phyloP scores from a whole-genome alignment of 2,329 filamentous ascomycete genomes.

The Gnomoniopsis smithogilvyi region DNA sequence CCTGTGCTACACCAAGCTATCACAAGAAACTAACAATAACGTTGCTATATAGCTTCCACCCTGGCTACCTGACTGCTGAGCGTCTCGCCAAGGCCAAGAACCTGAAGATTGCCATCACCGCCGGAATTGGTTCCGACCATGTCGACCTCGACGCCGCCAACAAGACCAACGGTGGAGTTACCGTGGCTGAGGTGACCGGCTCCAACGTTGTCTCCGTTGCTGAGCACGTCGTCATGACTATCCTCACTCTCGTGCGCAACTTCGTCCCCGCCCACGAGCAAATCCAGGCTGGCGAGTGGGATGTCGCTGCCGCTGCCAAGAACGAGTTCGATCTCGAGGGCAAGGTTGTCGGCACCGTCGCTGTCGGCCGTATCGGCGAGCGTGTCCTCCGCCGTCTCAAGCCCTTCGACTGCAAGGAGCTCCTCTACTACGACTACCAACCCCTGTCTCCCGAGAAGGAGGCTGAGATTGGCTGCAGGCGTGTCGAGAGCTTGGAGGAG shows the following conservation, averaged over 20 bases:
- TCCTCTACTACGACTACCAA: slow-evolving; percentile 99
- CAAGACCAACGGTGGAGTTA: slow-evolving; percentile 96
- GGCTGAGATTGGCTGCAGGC: slow-evolving; percentile 91
- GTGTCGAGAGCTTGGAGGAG: slow-evolving; percentile 87
- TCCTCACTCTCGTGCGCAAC: slow-evolving; percentile 93
- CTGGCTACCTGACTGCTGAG: slow-evolving; percentile 94
- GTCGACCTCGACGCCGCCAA: slow-evolving; percentile 96
- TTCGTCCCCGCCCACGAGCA: slow-evolving; percentile 97
- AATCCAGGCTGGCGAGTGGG: slow-evolving; percentile 85
- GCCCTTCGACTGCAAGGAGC: slow-evolving; percentile 99
- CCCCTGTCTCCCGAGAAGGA: slow-evolving; percentile 80
- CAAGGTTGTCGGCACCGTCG: slow-evolving; percentile 98
- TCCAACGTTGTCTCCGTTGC: slow-evolving; percentile 98
- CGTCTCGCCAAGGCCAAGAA: slow-evolving; percentile 98
- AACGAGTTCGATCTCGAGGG: slow-evolving; percentile 96
- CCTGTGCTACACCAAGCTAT: background rate
- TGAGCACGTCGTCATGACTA: slow-evolving; percentile 99
- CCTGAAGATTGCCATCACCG: slow-evolving; percentile 93
- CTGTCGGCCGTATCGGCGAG: slow-evolving; percentile 96
- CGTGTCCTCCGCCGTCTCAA: slow-evolving; percentile 94
- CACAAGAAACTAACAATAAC: background rate
- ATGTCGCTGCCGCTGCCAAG: slow-evolving; percentile 94
- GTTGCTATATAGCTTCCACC: slow-evolving; percentile 72
- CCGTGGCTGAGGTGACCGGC: slow-evolving; percentile 95
- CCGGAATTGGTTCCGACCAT: slow-evolving; percentile 97